A percentile compares a stretch with the other conserved stretches of the same genome.
These are phyloP conservation scores for Gossypium turneri DNA, from an alignment of 345 rosid genomes.

Conservation along the genomic window DNA sequence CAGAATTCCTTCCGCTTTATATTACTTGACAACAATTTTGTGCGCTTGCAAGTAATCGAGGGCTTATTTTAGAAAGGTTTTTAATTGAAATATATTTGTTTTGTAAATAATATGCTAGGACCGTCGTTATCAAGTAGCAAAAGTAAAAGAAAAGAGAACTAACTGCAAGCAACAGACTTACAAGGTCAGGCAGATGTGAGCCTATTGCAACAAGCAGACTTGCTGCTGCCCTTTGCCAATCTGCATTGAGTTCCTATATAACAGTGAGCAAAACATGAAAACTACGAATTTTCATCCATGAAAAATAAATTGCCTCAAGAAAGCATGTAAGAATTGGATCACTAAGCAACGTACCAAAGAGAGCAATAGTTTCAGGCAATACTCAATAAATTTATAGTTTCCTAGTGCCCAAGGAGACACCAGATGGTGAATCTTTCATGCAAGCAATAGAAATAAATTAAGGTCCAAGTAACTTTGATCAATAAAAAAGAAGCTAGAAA, in stretches of 20 bases:
- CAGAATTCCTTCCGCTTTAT: too few species aligned
- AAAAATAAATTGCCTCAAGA: neutral
- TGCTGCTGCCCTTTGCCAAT: constrained; percentile 94
- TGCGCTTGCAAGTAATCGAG: too few species aligned
- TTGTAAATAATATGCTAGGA: too few species aligned
- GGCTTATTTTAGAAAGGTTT: too few species aligned
- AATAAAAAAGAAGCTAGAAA: neutral
- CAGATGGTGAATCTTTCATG: neutral
- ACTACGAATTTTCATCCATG: neutral
- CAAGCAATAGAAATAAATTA: neutral
- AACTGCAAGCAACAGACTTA: constrained; percentile 35
- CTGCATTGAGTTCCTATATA: constrained; percentile 71
- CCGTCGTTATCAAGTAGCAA: neutral
- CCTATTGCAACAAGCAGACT: constrained; percentile 88
- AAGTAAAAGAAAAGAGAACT: neutral
- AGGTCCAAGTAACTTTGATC: neutral
- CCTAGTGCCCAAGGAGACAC: neutral
- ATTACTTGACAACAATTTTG: too few species aligned
- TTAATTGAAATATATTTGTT: too few species aligned
- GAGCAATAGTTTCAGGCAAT: neutral
- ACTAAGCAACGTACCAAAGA: neutral
- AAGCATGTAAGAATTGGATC: neutral
- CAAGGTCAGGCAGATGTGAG: constrained; percentile 88
- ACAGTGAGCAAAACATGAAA: constrained; percentile 18
- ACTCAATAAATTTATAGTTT: neutral